Base-by-base conservation (phyloP, 345 rosid species). In the Crucihimalaya himalaica region DNA sequence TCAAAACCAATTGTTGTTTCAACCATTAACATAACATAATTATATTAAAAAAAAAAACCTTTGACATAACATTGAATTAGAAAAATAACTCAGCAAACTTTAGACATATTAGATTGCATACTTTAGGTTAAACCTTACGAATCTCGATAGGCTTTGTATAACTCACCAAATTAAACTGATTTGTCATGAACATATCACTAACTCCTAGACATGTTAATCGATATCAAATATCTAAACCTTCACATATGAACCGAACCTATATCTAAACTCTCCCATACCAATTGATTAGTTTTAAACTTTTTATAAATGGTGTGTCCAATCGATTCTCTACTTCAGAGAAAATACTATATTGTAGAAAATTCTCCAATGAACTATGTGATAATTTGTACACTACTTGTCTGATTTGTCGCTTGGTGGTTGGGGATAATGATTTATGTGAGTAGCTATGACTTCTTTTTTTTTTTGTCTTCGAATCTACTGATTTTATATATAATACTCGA, bases 401-500 rank as follows among this genome's bases (percentile, higher is more conserved):
- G 4, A 48, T 50, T 31, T 65, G n/a, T 43, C 48, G 69, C 18
- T 47, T 46, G 28, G 40, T 21, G 10, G 48, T 35, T 66, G 71
- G 46, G 23, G 54, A 42, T 34, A 60, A 72, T 72, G 46, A 45
- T 23, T 64, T 65, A 23, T 46, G 45, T 54, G 71, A 54, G 29
- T 12, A 16, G 65, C 31, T 63, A 57, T 27, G 67, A 50, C 53
- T 50, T 50, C 67, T n/a, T n/a, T n/a, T n/a, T n/a, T n/a, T n/a
- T n/a, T n/a, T n/a, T n/a, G n/a, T n/a, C n/a, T n/a, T n/a, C n/a
- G n/a, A n/a, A n/a, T n/a, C n/a, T n/a, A n/a, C n/a, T n/a, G n/a
- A n/a, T n/a, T n/a, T n/a, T n/a, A n/a, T n/a, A n/a, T n/a, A n/a
- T n/a, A n/a, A n/a, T n/a, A n/a, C n/a, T n/a, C n/a, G n/a, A n/a